Evolutionary conservation across 129 eudicot genomes (phyloP), one percentile per base, ranked within the genome.

Genomic region (Tanacetum coccineum): DNA sequence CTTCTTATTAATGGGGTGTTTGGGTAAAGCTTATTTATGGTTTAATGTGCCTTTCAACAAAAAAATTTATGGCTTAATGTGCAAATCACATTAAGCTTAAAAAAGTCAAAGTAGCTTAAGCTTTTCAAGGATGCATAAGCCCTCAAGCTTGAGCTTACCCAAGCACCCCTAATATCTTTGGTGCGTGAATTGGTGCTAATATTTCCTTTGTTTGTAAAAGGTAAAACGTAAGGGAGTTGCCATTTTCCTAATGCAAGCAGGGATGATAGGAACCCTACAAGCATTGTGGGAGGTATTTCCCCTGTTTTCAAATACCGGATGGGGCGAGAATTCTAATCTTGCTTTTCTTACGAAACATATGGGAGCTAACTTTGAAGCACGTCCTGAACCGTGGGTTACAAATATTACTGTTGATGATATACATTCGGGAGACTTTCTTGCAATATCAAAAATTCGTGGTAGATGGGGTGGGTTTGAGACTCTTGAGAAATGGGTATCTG

Each of bases 401-500:
- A 94, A 87, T 68, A 71, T 89, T 49, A 87, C 79, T 45, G 63
- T 61, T 46, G 94, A 87, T 44, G 99, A 89, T 46, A 89, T 94
- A 44, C 96, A 89, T 60, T 89, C 99, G 7, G 99, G 99, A 64
- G 99, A 94, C 72, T 89, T 94, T 60, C 84, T 94, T 55, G 99
- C 87, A 17, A 70, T 94, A 84, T 94, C 97, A 17, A 94, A 94
- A 76, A 87, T 94, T 42, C 88, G 99, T 19, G 99, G 97, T 14
- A 67, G 93, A 20, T 94, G 99, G 99, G 99, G 99, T 65, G 99
- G 82, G 57, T 94, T 94, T 70, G 99, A 94, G 86, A 89, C 94
- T 18, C 73, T 94, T 42, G 99, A 94, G 88, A 94, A 94, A 82
- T 94, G 99, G 99, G 99, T 87, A 39, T 82, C 90, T 8, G 99